These are phyloP conservation scores for Trichaptum fuscoviolaceum DNA, from an alignment of 768 basidiomycete species.

Conservation along the genomic window DNA sequence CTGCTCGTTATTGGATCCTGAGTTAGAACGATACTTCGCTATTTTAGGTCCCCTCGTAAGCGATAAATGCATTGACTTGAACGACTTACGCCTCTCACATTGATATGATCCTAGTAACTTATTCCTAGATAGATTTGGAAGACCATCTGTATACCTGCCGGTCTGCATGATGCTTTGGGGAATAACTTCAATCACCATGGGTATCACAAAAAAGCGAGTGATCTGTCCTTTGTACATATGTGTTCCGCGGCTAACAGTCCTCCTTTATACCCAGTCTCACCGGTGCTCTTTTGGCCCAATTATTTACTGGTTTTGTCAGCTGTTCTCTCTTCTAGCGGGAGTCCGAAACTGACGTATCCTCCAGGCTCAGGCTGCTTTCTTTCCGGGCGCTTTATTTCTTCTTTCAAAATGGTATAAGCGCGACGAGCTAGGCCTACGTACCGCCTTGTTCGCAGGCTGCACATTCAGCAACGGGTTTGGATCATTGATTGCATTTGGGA, in stretches of 20 bases:
- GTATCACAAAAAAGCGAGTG: not conserved
- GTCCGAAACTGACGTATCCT: slow-evolving; percentile 60
- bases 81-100: not conserved
- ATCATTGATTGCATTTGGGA: slow-evolving; percentile 42
- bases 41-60: slow-evolving; percentile 53
- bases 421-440: slow-evolving; percentile 39
- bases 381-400: slow-evolving; percentile 38
- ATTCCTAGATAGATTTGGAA: slow-evolving; percentile 61
- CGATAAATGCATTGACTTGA: slow-evolving; percentile 8
- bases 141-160: slow-evolving; percentile 63
- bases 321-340: slow-evolving; percentile 46
- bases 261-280: slow-evolving; percentile 28
- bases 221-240: not conserved
- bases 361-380: slow-evolving; percentile 52
- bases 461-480: slow-evolving; percentile 54
- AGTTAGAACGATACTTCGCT: not conserved
- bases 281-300: slow-evolving; percentile 40
- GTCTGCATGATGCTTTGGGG: slow-evolving; percentile 71
- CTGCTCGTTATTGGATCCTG: too few species aligned
- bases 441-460: slow-evolving; percentile 43
- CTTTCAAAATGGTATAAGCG: slow-evolving; percentile 40
- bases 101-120: slow-evolving; percentile 51
- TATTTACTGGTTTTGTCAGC: slow-evolving; percentile 47
- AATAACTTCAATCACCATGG: slow-evolving; percentile 10
- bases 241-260: slow-evolving; percentile 6